A percentile compares a stretch with the other conserved stretches of the same genome.
Conservation (phyloP, 75 land plant species). For the Cryptomeria japonica region DNA sequence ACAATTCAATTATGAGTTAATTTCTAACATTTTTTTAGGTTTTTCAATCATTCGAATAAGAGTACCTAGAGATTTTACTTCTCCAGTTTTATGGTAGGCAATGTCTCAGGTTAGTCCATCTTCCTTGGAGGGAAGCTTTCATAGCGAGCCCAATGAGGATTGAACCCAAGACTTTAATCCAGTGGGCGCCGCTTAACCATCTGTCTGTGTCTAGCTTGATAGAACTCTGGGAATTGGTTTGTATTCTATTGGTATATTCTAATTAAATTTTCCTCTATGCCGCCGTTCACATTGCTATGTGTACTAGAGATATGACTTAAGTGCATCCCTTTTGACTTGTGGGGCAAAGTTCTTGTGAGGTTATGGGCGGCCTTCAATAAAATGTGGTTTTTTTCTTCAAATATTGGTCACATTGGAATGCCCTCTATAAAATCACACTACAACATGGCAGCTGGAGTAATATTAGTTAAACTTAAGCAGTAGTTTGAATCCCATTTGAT, state of each 20-base stretch:
- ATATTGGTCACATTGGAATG: neutral
- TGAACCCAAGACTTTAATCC: no score
- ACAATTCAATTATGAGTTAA: no score
- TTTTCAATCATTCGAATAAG: neutral
- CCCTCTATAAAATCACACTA: no score
- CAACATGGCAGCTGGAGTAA: neutral
- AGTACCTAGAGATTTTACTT: no score
- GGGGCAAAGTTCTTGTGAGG: neutral
- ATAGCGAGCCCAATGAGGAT: no score
- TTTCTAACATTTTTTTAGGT: no score
- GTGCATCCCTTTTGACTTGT: neutral
- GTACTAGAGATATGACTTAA: neutral
- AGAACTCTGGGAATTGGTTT: no score
- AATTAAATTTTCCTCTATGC: neutral
- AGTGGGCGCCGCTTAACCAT: no score
- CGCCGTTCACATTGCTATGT: neutral
- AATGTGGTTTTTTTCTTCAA: neutral
- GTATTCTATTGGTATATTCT: neutral
- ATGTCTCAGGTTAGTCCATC: no score
- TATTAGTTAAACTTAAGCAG: neutral
- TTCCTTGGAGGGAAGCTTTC: no score
- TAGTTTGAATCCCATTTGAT: neutral
- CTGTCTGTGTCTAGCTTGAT: no score
- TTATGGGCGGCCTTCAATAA: neutral
- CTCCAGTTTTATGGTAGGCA: no score